Percentiles rank a stretch among this genome's conserved stretches.
phyloP scores from a whole-genome alignment of 495 filamentous ascomycete species.

The Glonium stellatum region DNA sequence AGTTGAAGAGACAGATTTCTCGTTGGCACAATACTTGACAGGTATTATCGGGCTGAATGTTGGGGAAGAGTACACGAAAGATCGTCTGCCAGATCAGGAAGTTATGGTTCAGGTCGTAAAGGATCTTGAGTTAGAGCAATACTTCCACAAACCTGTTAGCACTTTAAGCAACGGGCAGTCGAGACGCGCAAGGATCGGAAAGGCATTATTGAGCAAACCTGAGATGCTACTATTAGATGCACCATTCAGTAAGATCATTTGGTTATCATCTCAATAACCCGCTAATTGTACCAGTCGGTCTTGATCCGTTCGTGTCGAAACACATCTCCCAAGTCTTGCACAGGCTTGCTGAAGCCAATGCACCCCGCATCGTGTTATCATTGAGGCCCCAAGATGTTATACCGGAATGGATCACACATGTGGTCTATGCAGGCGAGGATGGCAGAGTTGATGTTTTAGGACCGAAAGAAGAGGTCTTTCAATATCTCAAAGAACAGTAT shows the following conservation, averaged over 20 bases:
- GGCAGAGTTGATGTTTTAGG: constrained; percentile 53
- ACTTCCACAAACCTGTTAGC: constrained; percentile 72
- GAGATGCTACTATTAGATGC: constrained; percentile 85
- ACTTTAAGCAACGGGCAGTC: constrained; percentile 93
- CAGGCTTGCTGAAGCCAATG: constrained; percentile 52
- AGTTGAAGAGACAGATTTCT: constrained; percentile 80
- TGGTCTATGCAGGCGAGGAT: constrained; percentile 58
- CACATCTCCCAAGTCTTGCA: constrained; percentile 63
- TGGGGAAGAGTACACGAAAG: constrained; percentile 45
- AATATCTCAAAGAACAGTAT: constrained; percentile 42
- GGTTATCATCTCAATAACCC: not conserved
- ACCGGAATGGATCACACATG: constrained; percentile 83
- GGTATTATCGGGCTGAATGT: constrained; percentile 75
- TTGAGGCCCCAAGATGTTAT: constrained; percentile 77
- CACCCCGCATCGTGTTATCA: constrained; percentile 67
- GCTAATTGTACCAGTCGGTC: constrained; percentile 49
- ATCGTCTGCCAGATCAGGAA: constrained; percentile 38
- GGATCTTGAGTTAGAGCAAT: constrained; percentile 55
- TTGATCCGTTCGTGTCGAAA: constrained; percentile 73
- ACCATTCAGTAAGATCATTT: constrained; percentile 66
- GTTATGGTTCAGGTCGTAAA: constrained; percentile 53
- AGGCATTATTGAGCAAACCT: constrained; percentile 68
- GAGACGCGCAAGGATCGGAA: constrained; percentile 76
- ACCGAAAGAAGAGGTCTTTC: constrained; percentile 46
- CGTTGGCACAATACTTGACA: constrained; percentile 66